phyloP scores from a whole-genome alignment of 306 rosid species.

The Canavalia ensiformis region DNA sequence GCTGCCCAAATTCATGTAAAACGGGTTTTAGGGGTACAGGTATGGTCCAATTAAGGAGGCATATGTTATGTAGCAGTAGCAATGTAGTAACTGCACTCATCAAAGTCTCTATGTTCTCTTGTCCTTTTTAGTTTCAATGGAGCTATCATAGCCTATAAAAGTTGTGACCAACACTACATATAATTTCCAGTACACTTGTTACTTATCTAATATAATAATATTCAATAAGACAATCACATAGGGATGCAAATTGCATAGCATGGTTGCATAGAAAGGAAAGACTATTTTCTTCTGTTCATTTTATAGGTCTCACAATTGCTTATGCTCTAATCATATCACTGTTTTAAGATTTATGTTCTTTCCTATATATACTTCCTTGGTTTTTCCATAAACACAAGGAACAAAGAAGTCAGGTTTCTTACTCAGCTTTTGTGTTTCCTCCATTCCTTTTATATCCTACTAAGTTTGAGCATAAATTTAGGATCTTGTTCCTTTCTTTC shows the following conservation, averaged over 20 bases:
- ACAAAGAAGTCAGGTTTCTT: conserved; percentile 49
- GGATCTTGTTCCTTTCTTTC: conserved; percentile 54
- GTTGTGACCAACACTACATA: conserved; percentile 14
- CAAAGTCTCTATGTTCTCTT: conserved; percentile 30
- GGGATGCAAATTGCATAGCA: conserved; percentile 51
- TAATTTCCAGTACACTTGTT: not conserved
- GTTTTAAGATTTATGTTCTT: conserved; percentile 56
- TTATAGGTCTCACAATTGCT: conserved; percentile 57
- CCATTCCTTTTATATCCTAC: conserved; percentile 31
- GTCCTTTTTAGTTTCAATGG: conserved; percentile 45
- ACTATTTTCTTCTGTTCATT: conserved; percentile 69
- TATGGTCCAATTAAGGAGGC: conserved; percentile 40
- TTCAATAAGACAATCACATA: conserved; percentile 34
- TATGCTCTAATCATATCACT: conserved; percentile 51
- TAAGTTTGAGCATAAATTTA: conserved; percentile 43
- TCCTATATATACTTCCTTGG: conserved; percentile 59
- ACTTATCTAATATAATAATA: not conserved
- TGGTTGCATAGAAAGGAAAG: conserved; percentile 54
- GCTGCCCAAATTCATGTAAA: not conserved
- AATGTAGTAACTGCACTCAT: conserved; percentile 38
- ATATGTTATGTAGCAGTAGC: conserved; percentile 8
- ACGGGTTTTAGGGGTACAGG: conserved; percentile 8
- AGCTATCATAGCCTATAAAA: conserved; percentile 39
- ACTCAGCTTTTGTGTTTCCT: conserved; percentile 56
- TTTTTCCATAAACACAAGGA: conserved; percentile 63